A percentile compares a stretch with the other conserved stretches of the same genome.
These are phyloP conservation scores for Niveomyces coronatus DNA, from an alignment of 2,329 filamentous ascomycete species.

Conservation along the genomic window DNA sequence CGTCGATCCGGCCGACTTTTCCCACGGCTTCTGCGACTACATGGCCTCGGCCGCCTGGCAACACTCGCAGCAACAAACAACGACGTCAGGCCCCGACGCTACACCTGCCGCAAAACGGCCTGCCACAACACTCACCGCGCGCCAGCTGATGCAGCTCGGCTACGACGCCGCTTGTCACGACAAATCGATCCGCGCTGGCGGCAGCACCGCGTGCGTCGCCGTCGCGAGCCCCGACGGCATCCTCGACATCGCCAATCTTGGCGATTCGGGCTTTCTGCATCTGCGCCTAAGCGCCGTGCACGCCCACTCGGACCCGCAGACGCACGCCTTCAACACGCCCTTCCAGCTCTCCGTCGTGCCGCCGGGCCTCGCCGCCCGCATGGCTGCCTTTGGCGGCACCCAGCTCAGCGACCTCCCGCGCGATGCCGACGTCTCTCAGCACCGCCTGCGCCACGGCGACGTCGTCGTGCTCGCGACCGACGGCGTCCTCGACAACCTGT, in stretches of 20 bases:
- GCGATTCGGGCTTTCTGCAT: constrained; percentile 88
- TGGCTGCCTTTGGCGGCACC: constrained; percentile 71
- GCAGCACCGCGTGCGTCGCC: constrained; percentile 86
- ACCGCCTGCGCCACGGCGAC: constrained; percentile 77
- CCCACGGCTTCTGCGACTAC: constrained; percentile 83
- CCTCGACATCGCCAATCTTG: constrained; percentile 84
- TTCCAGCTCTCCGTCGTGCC: constrained; percentile 90
- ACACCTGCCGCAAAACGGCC: constrained; percentile 15
- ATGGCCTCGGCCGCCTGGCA: constrained; percentile 71
- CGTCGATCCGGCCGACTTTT: constrained; percentile 90
- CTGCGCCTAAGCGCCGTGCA: constrained; percentile 79
- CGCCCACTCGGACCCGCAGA: constrained; percentile 74
- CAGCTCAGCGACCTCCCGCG: constrained; percentile 74
- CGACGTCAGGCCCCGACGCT: background rate
- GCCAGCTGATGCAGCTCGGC: constrained; percentile 66
- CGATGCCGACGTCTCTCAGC: constrained; percentile 70
- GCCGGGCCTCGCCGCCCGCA: constrained; percentile 64
- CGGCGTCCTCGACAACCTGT: constrained; percentile 92
- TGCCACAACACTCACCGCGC: constrained; percentile 43
- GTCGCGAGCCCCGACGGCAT: constrained; percentile 62
- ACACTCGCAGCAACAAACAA: too few relatives aligned
- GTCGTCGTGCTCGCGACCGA: constrained; percentile 91
- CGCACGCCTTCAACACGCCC: constrained; percentile 94
- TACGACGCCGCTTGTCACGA: constrained; percentile 77
- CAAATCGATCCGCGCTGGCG: constrained; percentile 63